Evolutionary conservation across 2,329 filamentous ascomycete genomes (phyloP).

Genomic region (Tolypocladium pustulatum): DNA sequence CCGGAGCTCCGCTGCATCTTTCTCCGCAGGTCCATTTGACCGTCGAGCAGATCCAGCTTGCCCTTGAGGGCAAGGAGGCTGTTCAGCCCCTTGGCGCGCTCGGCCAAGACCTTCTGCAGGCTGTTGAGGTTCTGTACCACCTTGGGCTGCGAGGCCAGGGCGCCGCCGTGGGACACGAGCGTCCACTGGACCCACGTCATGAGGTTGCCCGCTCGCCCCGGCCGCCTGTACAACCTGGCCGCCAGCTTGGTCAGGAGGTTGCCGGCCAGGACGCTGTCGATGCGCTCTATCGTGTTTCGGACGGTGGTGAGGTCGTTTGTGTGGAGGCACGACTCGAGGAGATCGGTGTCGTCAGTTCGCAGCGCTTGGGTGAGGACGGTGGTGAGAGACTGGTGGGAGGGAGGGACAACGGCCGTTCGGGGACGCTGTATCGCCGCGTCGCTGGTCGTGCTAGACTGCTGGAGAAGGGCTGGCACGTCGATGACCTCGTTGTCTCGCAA

Average conservation of each 20-base stretch:
- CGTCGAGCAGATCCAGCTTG: conserved; percentile 87
- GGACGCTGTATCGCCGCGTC: conserved; percentile 27
- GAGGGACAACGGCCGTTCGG: conserved; percentile 43
- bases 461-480: conserved; percentile 58
- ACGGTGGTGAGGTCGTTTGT: conserved; percentile 68
- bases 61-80: conserved; percentile 84
- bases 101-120: conserved; percentile 77
- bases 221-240: conserved; percentile 74
- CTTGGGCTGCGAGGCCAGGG: conserved; percentile 76
- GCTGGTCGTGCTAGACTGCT: conserved; percentile 22
- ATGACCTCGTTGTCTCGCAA: conserved; percentile 64
- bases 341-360: conserved; percentile 77
- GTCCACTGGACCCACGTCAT: conserved; percentile 97
- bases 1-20: conserved; percentile 45
- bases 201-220: conserved; percentile 79
- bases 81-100: conserved; percentile 71
- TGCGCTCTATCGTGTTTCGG: conserved; percentile 77
- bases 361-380: conserved; percentile 92
- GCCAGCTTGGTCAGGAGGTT: conserved; percentile 74
- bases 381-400: conserved; percentile 69
- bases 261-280: conserved; percentile 76
- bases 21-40: conserved; percentile 73
- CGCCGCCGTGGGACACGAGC: conserved; percentile 82
- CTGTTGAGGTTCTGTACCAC: conserved; percentile 67
- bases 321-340: conserved; percentile 87